phyloP scores from a whole-genome alignment of 2,329 filamentous ascomycete species.

The Hymenoscyphus fructigenus region DNA sequence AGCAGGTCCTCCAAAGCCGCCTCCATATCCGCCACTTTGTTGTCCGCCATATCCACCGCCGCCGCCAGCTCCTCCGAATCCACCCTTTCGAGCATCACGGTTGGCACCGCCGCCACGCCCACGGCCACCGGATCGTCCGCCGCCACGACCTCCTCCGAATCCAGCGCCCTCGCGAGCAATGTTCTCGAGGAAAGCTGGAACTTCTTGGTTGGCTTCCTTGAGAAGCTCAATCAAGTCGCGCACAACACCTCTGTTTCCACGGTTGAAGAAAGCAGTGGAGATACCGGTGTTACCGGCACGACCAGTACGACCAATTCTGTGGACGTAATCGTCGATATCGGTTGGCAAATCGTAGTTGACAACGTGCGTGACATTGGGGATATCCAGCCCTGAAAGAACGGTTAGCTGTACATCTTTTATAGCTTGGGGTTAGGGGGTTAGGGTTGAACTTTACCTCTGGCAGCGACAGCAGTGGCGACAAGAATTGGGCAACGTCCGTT shows the following conservation, averaged over 20 bases:
- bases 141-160: conserved; percentile 68
- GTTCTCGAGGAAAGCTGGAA: conserved; percentile 91
- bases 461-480: conserved; percentile 94
- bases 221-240: conserved; percentile 95
- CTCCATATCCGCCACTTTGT: conserved; percentile 57
- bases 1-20: conserved; percentile 45
- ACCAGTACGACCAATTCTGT: conserved; percentile 98
- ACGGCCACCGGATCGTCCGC: conserved; percentile 64
- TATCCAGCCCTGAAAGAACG: no score
- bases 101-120: conserved; percentile 70
- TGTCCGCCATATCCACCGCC: conserved; percentile 47
- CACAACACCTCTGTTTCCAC: conserved; percentile 96
- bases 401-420: no score
- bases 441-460: no score
- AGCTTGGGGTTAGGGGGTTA: no score
- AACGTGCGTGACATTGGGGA: conserved; percentile 94
- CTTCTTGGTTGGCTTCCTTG: conserved; percentile 98
- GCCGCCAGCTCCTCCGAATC: conserved; percentile 50
- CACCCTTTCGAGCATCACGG: conserved; percentile 87
- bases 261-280: conserved; percentile 99
- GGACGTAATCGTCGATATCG: conserved; percentile 98
- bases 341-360: conserved; percentile 99
- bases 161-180: conserved; percentile 90
- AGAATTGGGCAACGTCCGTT: conserved; percentile 93
- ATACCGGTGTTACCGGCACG: conserved; percentile 99